Evolutionary conservation across 2,329 filamentous ascomycete species (phyloP).

Genomic region (Alternaria conjuncta): DNA sequence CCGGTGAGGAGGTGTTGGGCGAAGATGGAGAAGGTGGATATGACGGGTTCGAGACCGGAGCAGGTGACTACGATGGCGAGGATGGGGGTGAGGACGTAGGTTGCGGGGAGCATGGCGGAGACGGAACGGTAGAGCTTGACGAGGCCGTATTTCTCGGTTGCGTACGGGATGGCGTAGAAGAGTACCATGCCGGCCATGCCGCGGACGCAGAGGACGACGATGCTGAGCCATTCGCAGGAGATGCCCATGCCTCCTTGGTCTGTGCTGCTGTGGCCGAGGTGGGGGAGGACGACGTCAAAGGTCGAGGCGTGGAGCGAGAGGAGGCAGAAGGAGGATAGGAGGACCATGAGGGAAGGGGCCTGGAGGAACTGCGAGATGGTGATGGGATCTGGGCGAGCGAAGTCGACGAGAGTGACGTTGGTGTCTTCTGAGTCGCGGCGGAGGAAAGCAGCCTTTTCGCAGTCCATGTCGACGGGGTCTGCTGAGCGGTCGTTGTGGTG

Average conservation of each 20-base stretch:
- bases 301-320: slow-evolving; percentile 64
- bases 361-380: slow-evolving; percentile 54
- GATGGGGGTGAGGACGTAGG: slow-evolving; percentile 51
- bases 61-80: slow-evolving; percentile 47
- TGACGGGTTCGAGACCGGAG: slow-evolving; percentile 43
- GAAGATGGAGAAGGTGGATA: slow-evolving; percentile 51
- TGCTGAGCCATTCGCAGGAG: slow-evolving; percentile 53
- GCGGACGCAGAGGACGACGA: slow-evolving; percentile 52
- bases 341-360: slow-evolving; percentile 54
- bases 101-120: slow-evolving; percentile 48
- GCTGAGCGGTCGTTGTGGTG: slow-evolving; percentile 27
- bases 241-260: slow-evolving; percentile 55
- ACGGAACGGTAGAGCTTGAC: slow-evolving; percentile 53
- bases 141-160: slow-evolving; percentile 50
- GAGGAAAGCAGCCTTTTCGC: slow-evolving; percentile 57
- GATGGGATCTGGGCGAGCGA: slow-evolving; percentile 51
- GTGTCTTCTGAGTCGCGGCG: slow-evolving; percentile 46
- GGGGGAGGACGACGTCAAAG: slow-evolving; percentile 57
- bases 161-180: slow-evolving; percentile 45
- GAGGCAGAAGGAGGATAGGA: slow-evolving; percentile 59
- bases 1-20: slow-evolving; percentile 53
- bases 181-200: slow-evolving; percentile 50
- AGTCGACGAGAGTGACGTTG: slow-evolving; percentile 41
- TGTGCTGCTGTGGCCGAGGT: slow-evolving; percentile 55
- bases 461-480: slow-evolving; percentile 44